Base-by-base conservation (phyloP, 2,329 filamentous ascomycete genomes). In the Fusarium sacchari region DNA sequence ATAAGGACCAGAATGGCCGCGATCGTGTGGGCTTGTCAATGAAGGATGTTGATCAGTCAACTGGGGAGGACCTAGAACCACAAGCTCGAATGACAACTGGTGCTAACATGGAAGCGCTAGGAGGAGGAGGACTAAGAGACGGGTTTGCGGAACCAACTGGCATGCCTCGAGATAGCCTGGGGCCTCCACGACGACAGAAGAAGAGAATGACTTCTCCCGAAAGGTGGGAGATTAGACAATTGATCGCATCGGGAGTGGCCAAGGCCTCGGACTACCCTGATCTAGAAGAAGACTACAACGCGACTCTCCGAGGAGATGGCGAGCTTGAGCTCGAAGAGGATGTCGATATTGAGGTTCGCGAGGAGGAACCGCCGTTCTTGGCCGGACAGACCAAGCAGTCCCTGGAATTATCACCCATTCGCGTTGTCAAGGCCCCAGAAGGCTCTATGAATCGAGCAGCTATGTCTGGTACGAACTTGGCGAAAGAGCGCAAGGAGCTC, bases 201-300 rank as follows among this genome's bases (percentile, higher is more conserved):
- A 99, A 99, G 85, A 89, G 96, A 59, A 92, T 98, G 92, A 98
- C 96, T 0, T 98, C 96, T 20, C 96, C 96, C 3, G 96, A 99
- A 80, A 87, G 96, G 79, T 99, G 96, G 96, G 96, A 99, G 81
- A 98, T 99, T 71, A 91, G 96, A 71, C 96, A 99, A 80, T 87
- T 99, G 59, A 98, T 99, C 79, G 95, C 96, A 7, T 97, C 96
- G 9, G 96, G 97, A 50, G 96, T 97, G 14, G 93, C 94, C 24
- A 97, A 96, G 77, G 95, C 94, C 1, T 93, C 94, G 0, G 96
- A 98, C 76, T 98, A 97, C 80, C 96, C 96, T 2, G 96, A 98
- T 72, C 88, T 98, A 34, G 94, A 98, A 75, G 94, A 98, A 76
- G 95, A 98, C 64, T 97, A 97, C 81, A 92, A 97, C 71, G 93